phyloP scores from a whole-genome alignment of 1,284 basidiomycete species.

The Ustilago sp. region DNA sequence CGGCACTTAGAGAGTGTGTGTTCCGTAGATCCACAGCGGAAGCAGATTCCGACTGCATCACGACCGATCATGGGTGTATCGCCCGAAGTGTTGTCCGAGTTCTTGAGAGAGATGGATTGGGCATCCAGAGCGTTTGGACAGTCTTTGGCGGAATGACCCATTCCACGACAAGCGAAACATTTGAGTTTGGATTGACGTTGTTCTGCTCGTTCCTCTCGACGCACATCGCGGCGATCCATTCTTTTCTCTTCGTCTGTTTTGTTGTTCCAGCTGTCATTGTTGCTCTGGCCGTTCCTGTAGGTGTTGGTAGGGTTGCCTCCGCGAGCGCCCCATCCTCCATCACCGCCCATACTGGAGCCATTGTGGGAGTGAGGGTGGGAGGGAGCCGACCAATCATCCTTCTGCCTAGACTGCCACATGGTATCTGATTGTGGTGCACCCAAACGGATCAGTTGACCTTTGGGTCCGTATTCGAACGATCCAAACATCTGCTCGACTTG shows the following conservation, averaged over 20 bases:
- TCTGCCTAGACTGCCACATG: conserved; percentile 44
- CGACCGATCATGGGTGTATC: conserved; percentile 63
- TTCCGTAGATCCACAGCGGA: conserved; percentile 83
- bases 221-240: conserved; percentile 71
- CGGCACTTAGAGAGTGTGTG: conserved; percentile 84
- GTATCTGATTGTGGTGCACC: conserved; percentile 49
- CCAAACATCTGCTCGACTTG: conserved; percentile 59
- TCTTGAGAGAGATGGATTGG: conserved; percentile 40
- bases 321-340: conserved; percentile 39
- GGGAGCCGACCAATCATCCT: conserved; percentile 29
- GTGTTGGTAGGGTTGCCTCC: conserved; percentile 18
- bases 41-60: conserved; percentile 62
- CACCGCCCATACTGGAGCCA: conserved; percentile 14
- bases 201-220: conserved; percentile 78
- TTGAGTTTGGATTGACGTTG: conserved; percentile 76
- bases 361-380: neutral
- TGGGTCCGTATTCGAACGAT: conserved; percentile 49
- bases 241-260: conserved; percentile 35
- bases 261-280: conserved; percentile 12
- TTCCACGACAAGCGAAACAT: conserved; percentile 88
- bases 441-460: conserved; percentile 47
- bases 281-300: conserved; percentile 9
- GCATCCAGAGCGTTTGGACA: conserved; percentile 73
- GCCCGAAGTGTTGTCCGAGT: conserved; percentile 2
- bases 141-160: conserved; percentile 84